These are phyloP conservation scores for Gossypium anomalum DNA, from an alignment of 345 rosid genomes.

Conservation along the genomic window DNA sequence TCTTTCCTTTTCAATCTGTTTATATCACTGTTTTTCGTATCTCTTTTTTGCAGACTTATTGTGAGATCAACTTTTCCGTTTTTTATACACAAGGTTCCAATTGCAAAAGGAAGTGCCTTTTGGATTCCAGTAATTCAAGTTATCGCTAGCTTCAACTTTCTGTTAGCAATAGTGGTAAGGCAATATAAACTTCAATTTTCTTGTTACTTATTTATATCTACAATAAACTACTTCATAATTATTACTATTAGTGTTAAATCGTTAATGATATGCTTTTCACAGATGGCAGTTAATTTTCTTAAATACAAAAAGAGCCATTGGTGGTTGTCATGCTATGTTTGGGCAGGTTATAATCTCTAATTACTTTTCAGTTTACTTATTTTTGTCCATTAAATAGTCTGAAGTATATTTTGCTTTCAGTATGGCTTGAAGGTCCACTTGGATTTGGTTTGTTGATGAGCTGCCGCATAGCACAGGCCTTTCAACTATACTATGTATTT, in stretches of 20 bases:
- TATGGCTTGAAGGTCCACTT: conserved; percentile 88
- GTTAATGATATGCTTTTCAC: conserved; percentile 12
- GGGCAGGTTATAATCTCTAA: conserved; percentile 67
- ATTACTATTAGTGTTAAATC: neutral
- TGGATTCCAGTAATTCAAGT: conserved; percentile 90
- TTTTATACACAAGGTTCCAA: conserved; percentile 62
- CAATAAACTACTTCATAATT: neutral
- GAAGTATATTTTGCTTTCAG: conserved; percentile 40
- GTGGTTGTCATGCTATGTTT: conserved; percentile 80
- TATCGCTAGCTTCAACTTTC: conserved; percentile 63
- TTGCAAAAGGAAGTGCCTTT: conserved; percentile 66
- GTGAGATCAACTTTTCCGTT: conserved; percentile 50
- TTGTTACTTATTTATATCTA: neutral
- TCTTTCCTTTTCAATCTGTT: neutral
- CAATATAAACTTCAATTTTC: neutral
- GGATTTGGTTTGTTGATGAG: conserved; percentile 86
- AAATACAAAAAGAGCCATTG: conserved; percentile 44
- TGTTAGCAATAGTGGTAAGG: conserved; percentile 59
- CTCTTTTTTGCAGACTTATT: conserved; percentile 54
- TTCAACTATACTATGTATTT: conserved; percentile 79
- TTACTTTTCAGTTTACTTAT: conserved; percentile 1
- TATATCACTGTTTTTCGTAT: neutral
- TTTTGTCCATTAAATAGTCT: neutral
- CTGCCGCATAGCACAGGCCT: conserved; percentile 84
- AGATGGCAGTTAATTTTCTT: conserved; percentile 58